Evolutionary conservation across 352 stramenopile genomes (phyloP), one percentile per base, ranked within the genome.

Genomic region (Phytophthora capsici): DNA sequence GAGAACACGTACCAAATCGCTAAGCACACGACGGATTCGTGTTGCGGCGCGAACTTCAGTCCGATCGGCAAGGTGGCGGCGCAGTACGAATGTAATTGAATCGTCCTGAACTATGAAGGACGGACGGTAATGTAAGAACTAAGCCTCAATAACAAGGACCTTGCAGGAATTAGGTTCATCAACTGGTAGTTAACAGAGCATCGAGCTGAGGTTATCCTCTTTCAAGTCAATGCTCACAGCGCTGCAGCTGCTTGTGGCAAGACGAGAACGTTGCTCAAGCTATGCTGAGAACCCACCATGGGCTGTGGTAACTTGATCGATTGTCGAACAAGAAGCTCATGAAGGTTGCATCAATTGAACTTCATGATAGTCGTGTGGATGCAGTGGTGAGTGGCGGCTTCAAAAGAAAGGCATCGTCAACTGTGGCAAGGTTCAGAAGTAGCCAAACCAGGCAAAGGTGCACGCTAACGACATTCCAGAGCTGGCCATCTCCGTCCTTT

Each of bases 1-100:
- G 75, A 83, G 57, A 77, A 79, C 59, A 78, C 75, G 46, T 83
- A 83, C 45, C 67, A 75, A 32, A 67, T 76, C 28, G 67, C 67
- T 48, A 79, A 79, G 53, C 60, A 71, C 48, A 82, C 69, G 26
- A 77, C 69, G 20, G 69, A 77, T 13, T 71, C 65, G 14, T 74
- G 66, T 32, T 74, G 60, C 19, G 61, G 49, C 22, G 43, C 54
- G 26, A 70, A 55, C 40, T 63, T 71, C 40, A 71, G 54, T 36
- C 60, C 53, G 3, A 48, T 60, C 13, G 59, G 38, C 10, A 73
- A 64, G 20, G 30, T 25, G 23, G 41, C 23, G n/a, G 19, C 25
- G 8, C 12, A 58, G 37, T 59, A 57, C 17, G 64, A 51, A 68
- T 34, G 14, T 9, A 57, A 6, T 12, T 32, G 19, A 51, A 57